Evolutionary conservation across 1,284 basidiomycete species (phyloP).

Genomic region (Ceratorhiza oryzae-sativae): DNA sequence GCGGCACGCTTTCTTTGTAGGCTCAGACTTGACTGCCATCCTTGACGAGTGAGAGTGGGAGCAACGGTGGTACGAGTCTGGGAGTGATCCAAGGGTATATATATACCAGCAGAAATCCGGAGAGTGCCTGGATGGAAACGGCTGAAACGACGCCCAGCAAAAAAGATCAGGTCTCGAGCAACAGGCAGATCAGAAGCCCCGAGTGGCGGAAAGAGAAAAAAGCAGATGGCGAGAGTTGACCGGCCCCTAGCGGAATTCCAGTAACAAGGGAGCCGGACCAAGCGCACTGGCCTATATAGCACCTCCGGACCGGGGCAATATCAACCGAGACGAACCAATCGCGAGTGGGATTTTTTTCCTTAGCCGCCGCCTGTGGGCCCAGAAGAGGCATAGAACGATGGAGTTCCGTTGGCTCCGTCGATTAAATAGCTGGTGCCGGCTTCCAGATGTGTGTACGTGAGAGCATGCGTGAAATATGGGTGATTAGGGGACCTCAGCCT

Average conservation of each 20-base stretch:
- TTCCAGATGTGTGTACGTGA: not conserved
- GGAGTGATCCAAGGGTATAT: not conserved
- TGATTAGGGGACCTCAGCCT: not conserved
- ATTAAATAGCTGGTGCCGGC: not conserved
- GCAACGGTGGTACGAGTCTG: not conserved
- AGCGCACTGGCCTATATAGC: slow-evolving; percentile 3
- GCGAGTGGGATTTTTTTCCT: not conserved
- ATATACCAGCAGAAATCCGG: slow-evolving; percentile 3
- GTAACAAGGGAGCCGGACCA: slow-evolving; percentile 14
- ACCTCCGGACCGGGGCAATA: slow-evolving; percentile 1
- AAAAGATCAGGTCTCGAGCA: not conserved
- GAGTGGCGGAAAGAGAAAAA: not conserved
- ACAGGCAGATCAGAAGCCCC: not conserved
- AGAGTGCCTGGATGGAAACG: slow-evolving; percentile 10
- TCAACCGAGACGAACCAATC: slow-evolving; percentile 1
- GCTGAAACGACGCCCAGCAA: too few species aligned
- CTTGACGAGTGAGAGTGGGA: not conserved
- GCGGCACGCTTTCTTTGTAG: slow-evolving; percentile 18
- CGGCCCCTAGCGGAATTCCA: slow-evolving; percentile 11
- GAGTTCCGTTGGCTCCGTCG: not conserved
- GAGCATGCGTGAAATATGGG: not conserved
- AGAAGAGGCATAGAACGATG: slow-evolving; percentile 20
- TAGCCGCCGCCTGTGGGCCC: not conserved
- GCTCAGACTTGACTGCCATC: slow-evolving; percentile 14
- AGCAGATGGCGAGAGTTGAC: not conserved